Base-by-base conservation (phyloP, 2,329 filamentous ascomycete species). In the Ramularia endophylla region DNA sequence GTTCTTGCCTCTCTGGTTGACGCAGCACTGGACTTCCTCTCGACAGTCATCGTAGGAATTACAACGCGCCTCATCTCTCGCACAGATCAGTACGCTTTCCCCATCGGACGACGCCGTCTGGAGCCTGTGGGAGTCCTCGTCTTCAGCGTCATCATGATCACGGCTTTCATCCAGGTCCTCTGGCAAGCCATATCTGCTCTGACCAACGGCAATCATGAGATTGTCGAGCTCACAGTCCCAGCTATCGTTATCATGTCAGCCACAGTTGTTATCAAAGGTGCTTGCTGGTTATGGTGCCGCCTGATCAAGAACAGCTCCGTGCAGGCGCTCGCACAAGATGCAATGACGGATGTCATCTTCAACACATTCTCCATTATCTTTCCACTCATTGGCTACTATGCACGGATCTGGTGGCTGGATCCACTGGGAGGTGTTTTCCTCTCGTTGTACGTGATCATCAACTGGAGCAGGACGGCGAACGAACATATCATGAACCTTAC, bases 301-400 rank as follows among this genome's bases (percentile, higher is more conserved):
- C 64, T 92, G 25, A 85, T 94, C 51, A 86, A 80, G 53, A 94
- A 94, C 61, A 88, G 84, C 2, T 87, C 82, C 47, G 87, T 94
- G 4, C 86, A 89, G 60, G 87, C 87, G 1, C 69, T 94, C 52
- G 78, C 78, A 0, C 77, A 81, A 53, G 78, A 82, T 49, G 78
- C 78, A 9, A 71, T 78, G 64, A 74, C 85, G 0, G 85, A 94
- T 57, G 85, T 95, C 19, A 80, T 94, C 22, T 95, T 95, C 75
- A 95, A 95, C 65, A 79, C 78, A 1, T 90, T 92, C 56, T 88
- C 84, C 50, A 92, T 94, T 57, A 73, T 92, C 17, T 94, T 94
- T 59, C 88, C 88, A 1, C 77, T 94, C 7, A 40, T 86, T 40
- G 86, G 86, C 17, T 89, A 77, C 66, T 89, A 84, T 55, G 73